Evolutionary conservation across 768 basidiomycete genomes (phyloP).

Genomic region (Mycena rosella): DNA sequence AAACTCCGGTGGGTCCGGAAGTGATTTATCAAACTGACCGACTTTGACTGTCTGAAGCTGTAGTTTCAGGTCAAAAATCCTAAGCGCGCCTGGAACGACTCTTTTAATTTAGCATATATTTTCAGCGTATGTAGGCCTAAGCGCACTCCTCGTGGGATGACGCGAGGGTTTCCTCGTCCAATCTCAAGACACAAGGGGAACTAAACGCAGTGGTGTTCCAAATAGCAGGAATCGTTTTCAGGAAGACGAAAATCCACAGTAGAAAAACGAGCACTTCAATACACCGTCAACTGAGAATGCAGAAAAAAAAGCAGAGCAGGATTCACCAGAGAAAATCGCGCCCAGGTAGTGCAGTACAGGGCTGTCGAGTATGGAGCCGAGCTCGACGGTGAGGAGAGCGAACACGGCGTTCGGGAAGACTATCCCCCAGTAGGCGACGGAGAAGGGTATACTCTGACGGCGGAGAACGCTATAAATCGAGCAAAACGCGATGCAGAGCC

Average conservation of each 20-base stretch:
- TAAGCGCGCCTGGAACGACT: too few species aligned
- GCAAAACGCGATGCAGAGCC: slow-evolving; percentile 60
- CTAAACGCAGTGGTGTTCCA: slow-evolving; percentile 62
- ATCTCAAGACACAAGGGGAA: slow-evolving; percentile 55
- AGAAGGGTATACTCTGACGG: slow-evolving; percentile 55
- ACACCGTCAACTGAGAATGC: neutral
- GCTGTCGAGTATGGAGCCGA: slow-evolving; percentile 63
- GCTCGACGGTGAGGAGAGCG: slow-evolving; percentile 61
- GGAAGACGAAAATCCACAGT: slow-evolving; percentile 57
- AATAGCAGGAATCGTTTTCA: slow-evolving; percentile 58
- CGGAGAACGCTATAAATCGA: slow-evolving; percentile 51
- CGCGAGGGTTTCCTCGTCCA: slow-evolving; percentile 30
- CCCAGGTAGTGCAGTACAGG: slow-evolving; percentile 66
- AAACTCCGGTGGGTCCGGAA: too few species aligned
- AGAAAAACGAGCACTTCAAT: slow-evolving; percentile 54
- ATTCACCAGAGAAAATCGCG: slow-evolving; percentile 64
- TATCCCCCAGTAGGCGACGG: slow-evolving; percentile 65
- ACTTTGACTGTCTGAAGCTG: too few species aligned
- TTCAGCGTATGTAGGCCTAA: too few species aligned
- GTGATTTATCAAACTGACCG: too few species aligned
- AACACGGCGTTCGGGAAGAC: slow-evolving; percentile 70
- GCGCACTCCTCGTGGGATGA: neutral
- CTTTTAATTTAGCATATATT: too few species aligned
- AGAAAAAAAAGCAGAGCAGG: neutral
- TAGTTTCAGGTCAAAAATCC: too few species aligned